Conservation (phyloP, 805 yeast species). For the Saturnispora dispora region DNA sequence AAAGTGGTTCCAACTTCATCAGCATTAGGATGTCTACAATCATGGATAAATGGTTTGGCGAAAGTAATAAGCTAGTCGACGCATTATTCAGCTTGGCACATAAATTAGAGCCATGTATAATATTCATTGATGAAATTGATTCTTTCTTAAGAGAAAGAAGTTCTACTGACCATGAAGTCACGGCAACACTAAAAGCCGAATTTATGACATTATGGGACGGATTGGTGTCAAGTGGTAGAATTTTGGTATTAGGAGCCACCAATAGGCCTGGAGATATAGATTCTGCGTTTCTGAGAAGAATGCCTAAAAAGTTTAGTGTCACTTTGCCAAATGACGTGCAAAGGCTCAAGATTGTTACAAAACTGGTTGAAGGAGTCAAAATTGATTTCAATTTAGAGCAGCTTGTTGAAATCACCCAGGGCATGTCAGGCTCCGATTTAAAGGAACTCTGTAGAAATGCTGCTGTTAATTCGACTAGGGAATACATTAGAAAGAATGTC, state of each 20-base stretch:
- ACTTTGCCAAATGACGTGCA: constrained; percentile 61
- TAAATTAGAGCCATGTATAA: constrained; percentile 88
- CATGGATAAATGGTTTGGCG: constrained; percentile 98
- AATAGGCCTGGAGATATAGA: constrained; percentile 89
- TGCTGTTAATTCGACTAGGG: constrained; percentile 81
- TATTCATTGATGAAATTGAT: constrained; percentile 94
- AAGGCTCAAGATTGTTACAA: constrained; percentile 58
- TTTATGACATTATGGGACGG: constrained; percentile 99
- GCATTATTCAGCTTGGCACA: constrained; percentile 86
- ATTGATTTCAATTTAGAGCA: constrained; percentile 57
- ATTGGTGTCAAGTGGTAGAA: constrained; percentile 59
- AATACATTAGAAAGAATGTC: constrained; percentile 57
- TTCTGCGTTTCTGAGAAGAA: constrained; percentile 80
- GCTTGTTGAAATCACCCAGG: constrained; percentile 57
- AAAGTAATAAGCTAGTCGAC: constrained; percentile 85
- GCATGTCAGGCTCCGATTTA: constrained; percentile 84
- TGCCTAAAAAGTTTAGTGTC: constrained; percentile 85
- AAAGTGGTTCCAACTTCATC: constrained; percentile 84
- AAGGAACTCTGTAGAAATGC: constrained; percentile 91
- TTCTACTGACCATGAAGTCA: constrained; percentile 86
- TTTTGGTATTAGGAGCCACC: constrained; percentile 89
- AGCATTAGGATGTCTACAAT: constrained; percentile 88
- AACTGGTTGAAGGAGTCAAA: constrained; percentile 57
- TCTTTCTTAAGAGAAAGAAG: constrained; percentile 83
- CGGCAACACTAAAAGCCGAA: constrained; percentile 89